Percentiles rank a stretch among this genome's conserved stretches.
These are phyloP conservation scores for Calonectria multiphialidica DNA, from an alignment of 2,329 filamentous ascomycete species.

Conservation along the genomic window DNA sequence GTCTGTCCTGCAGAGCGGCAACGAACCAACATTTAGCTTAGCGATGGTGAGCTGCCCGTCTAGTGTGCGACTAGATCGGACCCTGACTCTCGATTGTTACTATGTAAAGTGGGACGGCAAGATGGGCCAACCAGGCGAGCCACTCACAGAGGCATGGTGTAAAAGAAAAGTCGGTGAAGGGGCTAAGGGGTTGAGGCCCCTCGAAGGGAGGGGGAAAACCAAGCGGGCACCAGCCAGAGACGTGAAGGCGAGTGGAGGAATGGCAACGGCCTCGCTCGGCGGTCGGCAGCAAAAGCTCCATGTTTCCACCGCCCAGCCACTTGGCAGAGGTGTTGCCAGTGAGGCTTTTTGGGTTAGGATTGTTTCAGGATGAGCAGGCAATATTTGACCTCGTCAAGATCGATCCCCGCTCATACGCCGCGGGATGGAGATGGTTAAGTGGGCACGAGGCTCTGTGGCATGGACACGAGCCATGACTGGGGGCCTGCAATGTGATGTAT, in stretches of 20 bases:
- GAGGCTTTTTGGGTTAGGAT: slow-evolving; percentile 30
- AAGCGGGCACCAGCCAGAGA: slow-evolving; percentile 38
- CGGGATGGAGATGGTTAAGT: neutral
- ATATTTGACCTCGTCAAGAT: slow-evolving; percentile 12
- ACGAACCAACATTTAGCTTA: slow-evolving; percentile 35
- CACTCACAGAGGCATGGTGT: slow-evolving; percentile 38
- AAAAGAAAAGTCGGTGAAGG: slow-evolving; percentile 52
- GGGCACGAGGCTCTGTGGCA: slow-evolving; percentile 22
- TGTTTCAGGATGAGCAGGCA: slow-evolving; percentile 24
- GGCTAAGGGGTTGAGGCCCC: slow-evolving; percentile 38
- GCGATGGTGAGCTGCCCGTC: slow-evolving; percentile 25
- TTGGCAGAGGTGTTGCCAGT: slow-evolving; percentile 15
- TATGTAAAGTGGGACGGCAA: slow-evolving; percentile 36
- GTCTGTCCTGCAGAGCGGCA: slow-evolving; percentile 27
- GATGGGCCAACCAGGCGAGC: slow-evolving; percentile 36
- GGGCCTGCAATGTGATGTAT: neutral
- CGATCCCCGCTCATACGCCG: slow-evolving; percentile 12
- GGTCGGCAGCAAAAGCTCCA: slow-evolving; percentile 22
- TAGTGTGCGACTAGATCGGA: slow-evolving; percentile 38
- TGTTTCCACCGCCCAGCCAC: slow-evolving; percentile 16
- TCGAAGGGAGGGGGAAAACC: slow-evolving; percentile 33
- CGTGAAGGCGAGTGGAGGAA: slow-evolving; percentile 33
- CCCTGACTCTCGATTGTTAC: slow-evolving; percentile 41
- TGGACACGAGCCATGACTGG: neutral
- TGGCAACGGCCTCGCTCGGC: slow-evolving; percentile 23